Base-by-base conservation (phyloP, 495 filamentous ascomycete genomes). In the Penicillium chermesinum region DNA sequence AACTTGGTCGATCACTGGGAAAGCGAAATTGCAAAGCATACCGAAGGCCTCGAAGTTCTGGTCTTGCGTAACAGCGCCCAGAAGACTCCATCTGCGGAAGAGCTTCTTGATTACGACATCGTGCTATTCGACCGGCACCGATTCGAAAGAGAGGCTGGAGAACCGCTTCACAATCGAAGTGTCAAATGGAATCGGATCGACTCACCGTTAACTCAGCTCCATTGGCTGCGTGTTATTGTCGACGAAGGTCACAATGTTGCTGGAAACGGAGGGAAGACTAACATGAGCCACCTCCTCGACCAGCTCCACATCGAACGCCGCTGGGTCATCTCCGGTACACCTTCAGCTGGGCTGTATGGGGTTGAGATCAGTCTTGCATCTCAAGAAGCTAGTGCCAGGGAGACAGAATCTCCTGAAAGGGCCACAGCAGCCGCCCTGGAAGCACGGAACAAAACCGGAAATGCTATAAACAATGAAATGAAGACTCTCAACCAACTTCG, bases 251-350 rank as follows among this genome's bases (percentile, higher is more conserved):
- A 96, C 59, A 84, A 78, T 35, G 81, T 95, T 34, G 85, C 85
- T 0, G 71, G 76, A 4, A 63, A 69, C 14, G 78, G 76, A 12
- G 69, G 70, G 30, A 80, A 75, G 46, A 84, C 79, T 13, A 84
- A 86, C 38, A 73, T 89, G 32, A 77, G 85, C 32, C 71, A 77
- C 21, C 75, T 88, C 7, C 69, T 91, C 0, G 78, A 85, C 16
- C 73, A 77, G 39, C 71, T 97, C 5, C 75, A 79, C 22, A 76
- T 88, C 17, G 80, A 89, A 27, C 77, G 87, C 9, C 80, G 85
- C 16, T 97, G 91, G 91, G 78, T 96, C 13, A 87, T 96, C 2
- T 93, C 88, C 2, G 91, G 91, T 44, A 97, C 91, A 0, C 91
- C 91, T 12, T 87, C 90, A 8, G 83, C 79, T 48, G 84, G 89